Conservation (phyloP, 1,284 basidiomycete species). For the Lentinus polychrous region DNA sequence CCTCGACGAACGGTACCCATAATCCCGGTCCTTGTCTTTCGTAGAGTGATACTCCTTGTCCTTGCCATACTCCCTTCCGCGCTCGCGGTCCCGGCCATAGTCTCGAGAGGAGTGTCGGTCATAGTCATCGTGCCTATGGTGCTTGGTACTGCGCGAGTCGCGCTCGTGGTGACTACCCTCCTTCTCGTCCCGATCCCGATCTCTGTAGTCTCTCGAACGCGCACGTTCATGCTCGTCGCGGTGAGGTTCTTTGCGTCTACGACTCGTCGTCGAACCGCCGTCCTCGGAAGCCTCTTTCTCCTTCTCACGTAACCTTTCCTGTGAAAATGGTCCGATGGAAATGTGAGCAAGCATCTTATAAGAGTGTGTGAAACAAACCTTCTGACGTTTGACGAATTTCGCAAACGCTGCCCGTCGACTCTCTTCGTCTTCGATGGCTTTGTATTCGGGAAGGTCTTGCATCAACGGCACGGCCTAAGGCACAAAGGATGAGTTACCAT, state of each 20-base stretch:
- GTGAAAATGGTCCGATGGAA: slow-evolving; percentile 3
- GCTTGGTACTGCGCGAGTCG: slow-evolving; percentile 25
- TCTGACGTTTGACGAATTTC: slow-evolving; percentile 84
- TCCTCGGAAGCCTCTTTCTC: slow-evolving; percentile 71
- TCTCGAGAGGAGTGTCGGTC: slow-evolving; percentile 18
- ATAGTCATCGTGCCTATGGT: slow-evolving; percentile 21
- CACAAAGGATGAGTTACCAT: slow-evolving; percentile 3
- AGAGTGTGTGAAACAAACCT: slow-evolving; percentile 35
- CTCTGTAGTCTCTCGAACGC: slow-evolving; percentile 36
- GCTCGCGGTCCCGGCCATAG: neutral
- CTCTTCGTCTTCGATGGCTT: slow-evolving; percentile 78
- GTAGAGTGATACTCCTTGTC: slow-evolving; percentile 31
- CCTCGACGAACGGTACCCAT: slow-evolving; percentile 24
- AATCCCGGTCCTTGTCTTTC: slow-evolving; percentile 23
- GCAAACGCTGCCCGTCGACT: slow-evolving; percentile 72
- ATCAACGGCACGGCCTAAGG: slow-evolving; percentile 66
- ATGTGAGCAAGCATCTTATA: slow-evolving; percentile 2
- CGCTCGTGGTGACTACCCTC: slow-evolving; percentile 31
- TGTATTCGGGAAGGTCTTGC: slow-evolving; percentile 76
- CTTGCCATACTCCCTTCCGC: slow-evolving; percentile 18
- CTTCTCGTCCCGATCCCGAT: slow-evolving; percentile 27
- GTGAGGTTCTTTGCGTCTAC: slow-evolving; percentile 71
- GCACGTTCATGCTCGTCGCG: slow-evolving; percentile 33
- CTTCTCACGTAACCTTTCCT: slow-evolving; percentile 75
- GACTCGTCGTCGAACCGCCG: slow-evolving; percentile 67